Evolutionary conservation across 169 alveolate genomes (phyloP).

Genomic region (Eimeria necatrix): DNA sequence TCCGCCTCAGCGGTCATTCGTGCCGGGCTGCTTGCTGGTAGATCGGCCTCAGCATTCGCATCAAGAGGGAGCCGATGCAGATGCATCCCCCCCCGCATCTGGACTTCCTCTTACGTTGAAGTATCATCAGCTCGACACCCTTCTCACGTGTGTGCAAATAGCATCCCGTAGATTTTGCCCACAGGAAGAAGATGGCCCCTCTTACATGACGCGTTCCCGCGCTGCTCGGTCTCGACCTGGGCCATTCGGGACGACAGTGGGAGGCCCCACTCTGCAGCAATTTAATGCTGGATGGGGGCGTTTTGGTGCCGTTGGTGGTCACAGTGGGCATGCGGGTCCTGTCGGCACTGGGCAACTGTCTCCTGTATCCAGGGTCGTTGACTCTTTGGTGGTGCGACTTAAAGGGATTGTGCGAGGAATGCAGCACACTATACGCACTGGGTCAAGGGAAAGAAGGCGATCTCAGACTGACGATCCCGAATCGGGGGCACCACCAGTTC

Average conservation of each 20-base stretch:
- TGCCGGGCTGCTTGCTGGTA: constrained; percentile 35
- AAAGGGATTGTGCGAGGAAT: constrained; percentile 51
- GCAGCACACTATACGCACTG: constrained; percentile 55
- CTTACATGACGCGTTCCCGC: constrained; percentile 81
- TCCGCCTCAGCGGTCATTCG: constrained; percentile 8
- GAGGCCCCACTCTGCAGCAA: not conserved
- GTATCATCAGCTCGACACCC: constrained; percentile 52
- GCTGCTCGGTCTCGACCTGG: constrained; percentile 54
- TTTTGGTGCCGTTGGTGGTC: constrained; percentile 32
- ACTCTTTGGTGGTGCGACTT: constrained; percentile 56
- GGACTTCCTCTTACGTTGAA: constrained; percentile 37
- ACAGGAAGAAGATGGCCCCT: constrained; percentile 67
- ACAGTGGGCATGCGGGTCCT: not conserved
- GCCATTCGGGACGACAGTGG: constrained; percentile 44
- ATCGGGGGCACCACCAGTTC: constrained; percentile 1
- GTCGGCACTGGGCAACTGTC: constrained; percentile 66
- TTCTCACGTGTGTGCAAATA: constrained; percentile 71
- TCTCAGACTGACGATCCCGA: constrained; percentile 1
- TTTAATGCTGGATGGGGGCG: not conserved
- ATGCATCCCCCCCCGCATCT: constrained; percentile 37
- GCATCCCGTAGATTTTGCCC: constrained; percentile 59
- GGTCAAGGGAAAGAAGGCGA: constrained; percentile 48
- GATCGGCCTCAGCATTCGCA: not conserved
- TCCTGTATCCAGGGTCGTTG: constrained; percentile 74
- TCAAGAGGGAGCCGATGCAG: constrained; percentile 46